phyloP scores from a whole-genome alignment of 2,329 filamentous ascomycete species.

The Cordyceps cicadae region DNA sequence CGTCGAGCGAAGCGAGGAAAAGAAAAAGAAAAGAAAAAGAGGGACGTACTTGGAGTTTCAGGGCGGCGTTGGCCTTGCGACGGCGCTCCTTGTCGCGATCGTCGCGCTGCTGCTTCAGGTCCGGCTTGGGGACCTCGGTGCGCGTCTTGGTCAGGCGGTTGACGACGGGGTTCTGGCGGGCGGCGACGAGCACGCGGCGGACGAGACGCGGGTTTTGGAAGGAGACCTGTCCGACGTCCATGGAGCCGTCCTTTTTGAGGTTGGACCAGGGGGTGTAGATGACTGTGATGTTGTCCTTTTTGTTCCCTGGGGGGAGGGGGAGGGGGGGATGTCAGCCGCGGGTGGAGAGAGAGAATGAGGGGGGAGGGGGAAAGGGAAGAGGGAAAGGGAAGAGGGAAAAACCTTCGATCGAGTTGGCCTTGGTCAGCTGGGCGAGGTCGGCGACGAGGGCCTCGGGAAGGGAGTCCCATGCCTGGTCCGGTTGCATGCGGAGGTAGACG shows the following conservation, averaged over 20 bases:
- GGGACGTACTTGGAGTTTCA: conserved; percentile 48
- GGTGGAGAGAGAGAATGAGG: no score
- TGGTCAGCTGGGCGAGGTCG: conserved; percentile 94
- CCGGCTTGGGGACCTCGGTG: conserved; percentile 69
- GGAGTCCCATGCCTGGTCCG: conserved; percentile 74
- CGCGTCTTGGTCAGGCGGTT: conserved; percentile 98
- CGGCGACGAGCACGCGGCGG: conserved; percentile 68
- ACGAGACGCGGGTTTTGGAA: conserved; percentile 73
- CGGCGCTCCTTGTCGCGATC: conserved; percentile 64
- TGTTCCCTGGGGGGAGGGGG: conserved; percentile 61
- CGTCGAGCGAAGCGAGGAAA: conserved; percentile 16
- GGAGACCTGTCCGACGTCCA: conserved; percentile 89
- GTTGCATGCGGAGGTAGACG: conserved; percentile 79
- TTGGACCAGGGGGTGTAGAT: conserved; percentile 99
- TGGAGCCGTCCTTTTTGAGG: conserved; percentile 87
- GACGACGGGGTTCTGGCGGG: conserved; percentile 81
- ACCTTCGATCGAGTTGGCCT: conserved; percentile 97
- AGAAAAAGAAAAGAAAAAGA: neutral
- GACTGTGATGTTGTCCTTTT: conserved; percentile 93
- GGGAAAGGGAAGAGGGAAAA: neutral
- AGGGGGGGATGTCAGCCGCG: no score
- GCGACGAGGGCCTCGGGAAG: conserved; percentile 67
- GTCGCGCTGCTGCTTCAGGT: conserved; percentile 75
- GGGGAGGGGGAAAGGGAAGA: no score
- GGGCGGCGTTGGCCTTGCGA: conserved; percentile 58